phyloP scores from a whole-genome alignment of 352 stramenopile genomes.

The Globisporangium megalacanthum region DNA sequence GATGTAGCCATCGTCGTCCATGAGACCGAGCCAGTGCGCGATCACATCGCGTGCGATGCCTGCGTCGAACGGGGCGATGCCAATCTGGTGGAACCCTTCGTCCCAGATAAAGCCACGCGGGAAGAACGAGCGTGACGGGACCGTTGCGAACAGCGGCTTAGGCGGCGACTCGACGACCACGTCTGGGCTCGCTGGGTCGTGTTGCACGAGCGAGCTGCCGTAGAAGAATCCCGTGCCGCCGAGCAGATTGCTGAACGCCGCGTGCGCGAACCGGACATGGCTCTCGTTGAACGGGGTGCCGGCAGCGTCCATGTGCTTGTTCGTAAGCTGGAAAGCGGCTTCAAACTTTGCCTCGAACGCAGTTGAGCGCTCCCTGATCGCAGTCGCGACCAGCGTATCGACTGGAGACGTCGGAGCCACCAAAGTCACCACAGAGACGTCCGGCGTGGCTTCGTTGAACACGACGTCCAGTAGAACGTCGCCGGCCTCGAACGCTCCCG shows the following conservation, averaged over 20 bases:
- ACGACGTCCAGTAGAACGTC: slow-evolving; percentile 65
- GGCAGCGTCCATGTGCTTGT: slow-evolving; percentile 17
- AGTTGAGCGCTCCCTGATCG: neutral
- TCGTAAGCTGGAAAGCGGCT: slow-evolving; percentile 38
- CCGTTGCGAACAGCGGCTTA: slow-evolving; percentile 78
- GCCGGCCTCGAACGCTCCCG: slow-evolving; percentile 22
- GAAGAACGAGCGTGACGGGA: slow-evolving; percentile 93
- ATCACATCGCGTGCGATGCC: slow-evolving; percentile 76
- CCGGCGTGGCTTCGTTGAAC: slow-evolving; percentile 38
- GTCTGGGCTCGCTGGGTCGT: slow-evolving; percentile 31
- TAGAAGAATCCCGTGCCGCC: slow-evolving; percentile 90
- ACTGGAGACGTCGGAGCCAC: neutral
- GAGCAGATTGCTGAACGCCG: slow-evolving; percentile 87
- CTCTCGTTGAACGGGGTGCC: slow-evolving; percentile 33
- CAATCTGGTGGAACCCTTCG: slow-evolving; percentile 92
- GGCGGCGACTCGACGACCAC: slow-evolving; percentile 31
- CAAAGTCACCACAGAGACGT: neutral
- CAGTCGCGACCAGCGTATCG: slow-evolving; percentile 9
- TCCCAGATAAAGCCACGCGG: slow-evolving; percentile 93
- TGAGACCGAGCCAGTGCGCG: slow-evolving; percentile 81
- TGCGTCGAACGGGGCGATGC: slow-evolving; percentile 74
- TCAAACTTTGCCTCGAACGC: slow-evolving; percentile 62
- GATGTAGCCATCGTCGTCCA: slow-evolving; percentile 90
- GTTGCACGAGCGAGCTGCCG: slow-evolving; percentile 71
- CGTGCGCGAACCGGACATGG: slow-evolving; percentile 70